These are phyloP conservation scores for Bipolaris zeicola DNA, from an alignment of 2,329 filamentous ascomycete species.

Conservation along the genomic window DNA sequence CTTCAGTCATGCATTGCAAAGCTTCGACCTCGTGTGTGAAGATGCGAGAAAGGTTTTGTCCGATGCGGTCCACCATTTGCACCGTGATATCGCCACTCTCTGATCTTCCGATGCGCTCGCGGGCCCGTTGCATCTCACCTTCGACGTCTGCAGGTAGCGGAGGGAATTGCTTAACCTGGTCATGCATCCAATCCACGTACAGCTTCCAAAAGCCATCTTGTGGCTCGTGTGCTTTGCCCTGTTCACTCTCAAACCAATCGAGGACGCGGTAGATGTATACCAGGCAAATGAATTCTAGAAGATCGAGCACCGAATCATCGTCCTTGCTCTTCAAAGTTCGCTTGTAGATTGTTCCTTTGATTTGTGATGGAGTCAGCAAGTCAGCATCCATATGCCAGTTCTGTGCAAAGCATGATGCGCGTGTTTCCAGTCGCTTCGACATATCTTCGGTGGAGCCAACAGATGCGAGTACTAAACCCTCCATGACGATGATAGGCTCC, in stretches of 20 bases:
- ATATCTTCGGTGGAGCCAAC: conserved; percentile 3
- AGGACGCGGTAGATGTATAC: conserved; percentile 11
- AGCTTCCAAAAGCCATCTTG: conserved; percentile 12
- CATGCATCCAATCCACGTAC: conserved; percentile 13
- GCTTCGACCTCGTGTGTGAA: conserved; percentile 11
- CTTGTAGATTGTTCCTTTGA: conserved; percentile 9
- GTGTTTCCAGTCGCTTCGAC: conserved; percentile 6
- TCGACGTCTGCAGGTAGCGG: conserved; percentile 5
- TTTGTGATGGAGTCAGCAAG: conserved; percentile 3
- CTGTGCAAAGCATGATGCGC: conserved; percentile 11
- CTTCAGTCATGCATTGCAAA: conserved; percentile 13
- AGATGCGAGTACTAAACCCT: conserved; percentile 7
- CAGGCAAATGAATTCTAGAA: conserved; percentile 8
- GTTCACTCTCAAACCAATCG: conserved; percentile 9
- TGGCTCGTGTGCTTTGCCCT: conserved; percentile 8
- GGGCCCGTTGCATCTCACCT: conserved; percentile 7
- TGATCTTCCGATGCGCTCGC: conserved; percentile 5
- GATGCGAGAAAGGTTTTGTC: conserved; percentile 10
- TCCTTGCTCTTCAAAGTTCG: conserved; percentile 13
- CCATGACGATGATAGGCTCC: conserved; percentile 8
- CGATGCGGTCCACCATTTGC: conserved; percentile 13
- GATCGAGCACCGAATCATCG: conserved; percentile 11
- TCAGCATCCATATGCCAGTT: conserved; percentile 13
- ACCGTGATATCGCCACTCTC: conserved; percentile 12
- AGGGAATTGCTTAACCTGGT: conserved; percentile 8